phyloP scores from a whole-genome alignment of 2,329 filamentous ascomycete genomes.

The Alternaria brassicicola region DNA sequence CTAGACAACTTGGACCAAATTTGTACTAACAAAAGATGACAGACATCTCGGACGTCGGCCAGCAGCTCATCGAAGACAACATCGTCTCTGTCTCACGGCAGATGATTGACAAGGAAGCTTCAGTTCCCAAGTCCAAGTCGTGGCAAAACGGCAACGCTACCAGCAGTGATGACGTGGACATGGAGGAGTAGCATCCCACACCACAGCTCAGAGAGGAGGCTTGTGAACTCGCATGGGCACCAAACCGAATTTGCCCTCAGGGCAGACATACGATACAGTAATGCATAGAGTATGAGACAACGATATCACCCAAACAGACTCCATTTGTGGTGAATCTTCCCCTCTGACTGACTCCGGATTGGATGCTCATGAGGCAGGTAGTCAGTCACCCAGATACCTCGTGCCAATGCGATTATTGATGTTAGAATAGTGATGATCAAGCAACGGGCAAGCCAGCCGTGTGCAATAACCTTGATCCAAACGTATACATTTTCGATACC shows the following conservation, averaged over 20 bases:
- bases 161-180: conserved; percentile 41
- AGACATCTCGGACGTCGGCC: conserved; percentile 93
- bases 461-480: not conserved
- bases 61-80: conserved; percentile 98
- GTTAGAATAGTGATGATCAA: not conserved
- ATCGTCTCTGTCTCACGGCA: conserved; percentile 97
- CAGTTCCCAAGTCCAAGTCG: conserved; percentile 67
- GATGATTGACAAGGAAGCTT: conserved; percentile 99
- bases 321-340: not conserved
- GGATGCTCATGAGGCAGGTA: not conserved
- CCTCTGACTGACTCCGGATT: not conserved
- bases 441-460: too few relatives aligned
- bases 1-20: not conserved
- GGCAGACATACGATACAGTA: conserved; percentile 13
- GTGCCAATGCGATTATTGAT: too few relatives aligned
- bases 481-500: not conserved
- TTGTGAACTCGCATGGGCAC: not conserved
- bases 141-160: conserved; percentile 36
- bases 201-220: not conserved
- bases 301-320: not conserved
- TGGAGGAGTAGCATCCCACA: conserved; percentile 11
- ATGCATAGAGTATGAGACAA: conserved; percentile 23
- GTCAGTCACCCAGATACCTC: not conserved
- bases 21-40: conserved; percentile 24
- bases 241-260: not conserved